Base-by-base conservation (phyloP, 2,329 filamentous ascomycete species). In the Colletotrichum trifolii region DNA sequence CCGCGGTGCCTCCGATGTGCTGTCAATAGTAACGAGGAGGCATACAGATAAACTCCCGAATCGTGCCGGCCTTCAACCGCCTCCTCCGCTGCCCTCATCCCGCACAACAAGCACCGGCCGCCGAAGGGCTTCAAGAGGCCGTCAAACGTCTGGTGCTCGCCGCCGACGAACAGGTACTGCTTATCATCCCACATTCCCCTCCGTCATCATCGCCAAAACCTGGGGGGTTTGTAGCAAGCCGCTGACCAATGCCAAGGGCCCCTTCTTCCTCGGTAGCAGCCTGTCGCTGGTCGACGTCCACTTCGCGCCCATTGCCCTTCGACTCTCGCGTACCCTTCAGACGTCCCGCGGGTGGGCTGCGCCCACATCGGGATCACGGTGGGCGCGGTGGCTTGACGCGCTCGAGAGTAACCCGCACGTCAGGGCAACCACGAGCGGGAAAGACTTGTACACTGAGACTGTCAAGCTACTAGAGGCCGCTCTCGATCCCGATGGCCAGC, bases 11-110 rank as follows among this genome's bases (percentile, higher is more conserved):
- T 34, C 50, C 53, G 34, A 8, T 45, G 53, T 8, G 15, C 13
- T 6, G 17, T 11, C 15, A 47, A 25, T 25, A 25, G 25, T 25
- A 25, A 38, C 54, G 54, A 25, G 59, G 17, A 12, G 8, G 13
- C 4, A 8, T 10, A 38, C 10, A 91, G 89, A 88, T 94, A 73
- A 94, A 96, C 73, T 85, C 89, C 38, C 84, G 89, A 68, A 88
- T 97, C 59, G 86, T 96, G 2, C 91, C 93, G 0, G 79, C 82
- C 10, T 96, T 96, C 80, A 94, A 93, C 77, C 84, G 85, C 39
- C 83, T 94, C 15, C 82, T 96, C 0, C 89, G 90, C 75, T 86
- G 88, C 2, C 85, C 89, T 68, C 86, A 91, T 12, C 71, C 78
- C 15, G 71, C 82, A 12, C 85, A 87, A 67, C 90, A 91, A 71